Conservation (phyloP, 176 grass and related monocot genomes). For the Cocos nucifera region DNA sequence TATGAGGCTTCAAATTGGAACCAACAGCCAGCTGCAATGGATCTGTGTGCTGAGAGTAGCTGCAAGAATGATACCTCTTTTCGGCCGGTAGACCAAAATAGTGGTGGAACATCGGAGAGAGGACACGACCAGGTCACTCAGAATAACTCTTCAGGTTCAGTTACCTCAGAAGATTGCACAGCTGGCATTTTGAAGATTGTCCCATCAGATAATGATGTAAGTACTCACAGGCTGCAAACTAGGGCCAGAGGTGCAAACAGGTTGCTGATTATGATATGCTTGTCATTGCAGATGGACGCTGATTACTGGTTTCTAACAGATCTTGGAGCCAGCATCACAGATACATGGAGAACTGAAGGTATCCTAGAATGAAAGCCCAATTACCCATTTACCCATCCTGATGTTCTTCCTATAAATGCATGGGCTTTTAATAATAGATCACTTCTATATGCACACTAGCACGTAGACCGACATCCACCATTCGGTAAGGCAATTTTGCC, state of each 20-base stretch:
- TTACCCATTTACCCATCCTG: too few relatives aligned
- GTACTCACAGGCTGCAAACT: background rate
- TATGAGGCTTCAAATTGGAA: background rate
- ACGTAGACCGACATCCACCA: too few relatives aligned
- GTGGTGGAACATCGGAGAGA: constrained; percentile 20
- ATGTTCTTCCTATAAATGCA: too few relatives aligned
- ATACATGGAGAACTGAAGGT: constrained; percentile 55
- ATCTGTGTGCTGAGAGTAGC: constrained; percentile 11
- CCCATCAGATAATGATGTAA: constrained; percentile 57
- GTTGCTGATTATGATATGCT: constrained; percentile 8
- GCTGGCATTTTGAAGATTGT: constrained; percentile 54
- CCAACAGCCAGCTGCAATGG: constrained; percentile 10
- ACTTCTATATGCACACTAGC: too few relatives aligned
- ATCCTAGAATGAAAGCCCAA: constrained; percentile 14
- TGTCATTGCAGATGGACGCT: constrained; percentile 51
- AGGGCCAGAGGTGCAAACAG: background rate
- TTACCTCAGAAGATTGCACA: constrained; percentile 33
- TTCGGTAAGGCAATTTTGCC: too few relatives aligned
- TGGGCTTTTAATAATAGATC: too few relatives aligned
- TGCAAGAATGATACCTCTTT: constrained; percentile 13
- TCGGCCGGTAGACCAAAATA: constrained; percentile 27
- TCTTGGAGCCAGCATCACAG: constrained; percentile 33
- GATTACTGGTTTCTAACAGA: constrained; percentile 90
- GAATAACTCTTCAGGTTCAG: constrained; percentile 27
- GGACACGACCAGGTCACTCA: constrained; percentile 17